phyloP scores from a whole-genome alignment of 441 rosid species.

The Rhodomyrtus psidioides region DNA sequence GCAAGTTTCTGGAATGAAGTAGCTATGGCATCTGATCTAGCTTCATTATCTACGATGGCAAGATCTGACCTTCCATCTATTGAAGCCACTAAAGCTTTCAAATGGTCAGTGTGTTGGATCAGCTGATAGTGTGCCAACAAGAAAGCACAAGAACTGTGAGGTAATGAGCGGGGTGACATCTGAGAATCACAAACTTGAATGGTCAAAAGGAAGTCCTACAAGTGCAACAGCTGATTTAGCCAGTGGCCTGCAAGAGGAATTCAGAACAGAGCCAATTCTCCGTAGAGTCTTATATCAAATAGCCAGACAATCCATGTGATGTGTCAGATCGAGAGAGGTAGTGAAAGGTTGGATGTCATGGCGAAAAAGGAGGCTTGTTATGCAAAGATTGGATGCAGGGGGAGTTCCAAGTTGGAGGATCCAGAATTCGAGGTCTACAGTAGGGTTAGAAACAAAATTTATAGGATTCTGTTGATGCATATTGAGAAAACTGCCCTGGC shows the following conservation, averaged over 20 bases:
- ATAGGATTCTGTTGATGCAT: conserved; percentile 55
- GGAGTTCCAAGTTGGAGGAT: conserved; percentile 13
- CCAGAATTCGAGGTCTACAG: conserved; percentile 35
- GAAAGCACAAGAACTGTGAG: conserved; percentile 11
- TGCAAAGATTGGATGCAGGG: not conserved
- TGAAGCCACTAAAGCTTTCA: not conserved
- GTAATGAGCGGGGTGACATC: not conserved
- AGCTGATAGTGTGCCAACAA: not conserved
- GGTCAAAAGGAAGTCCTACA: conserved; percentile 29
- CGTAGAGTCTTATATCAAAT: conserved; percentile 17
- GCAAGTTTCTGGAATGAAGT: conserved; percentile 52
- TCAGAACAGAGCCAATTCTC: conserved; percentile 21
- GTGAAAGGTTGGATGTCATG: conserved; percentile 55
- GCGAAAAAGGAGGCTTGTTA: conserved; percentile 14
- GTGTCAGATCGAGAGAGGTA: conserved; percentile 53
- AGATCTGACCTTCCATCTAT: not conserved
- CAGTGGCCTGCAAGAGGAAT: conserved; percentile 32
- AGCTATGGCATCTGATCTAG: conserved; percentile 55
- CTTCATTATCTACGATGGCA: conserved; percentile 14
- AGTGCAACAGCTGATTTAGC: conserved; percentile 26
- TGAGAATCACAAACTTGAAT: conserved; percentile 8
- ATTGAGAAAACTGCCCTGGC: conserved; percentile 52
- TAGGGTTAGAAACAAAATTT: conserved; percentile 53
- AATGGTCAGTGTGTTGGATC: not conserved
- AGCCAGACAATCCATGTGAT: conserved; percentile 38